Evolutionary conservation across 257 asterid species (phyloP).

Genomic region (Nemophila menziesii): DNA sequence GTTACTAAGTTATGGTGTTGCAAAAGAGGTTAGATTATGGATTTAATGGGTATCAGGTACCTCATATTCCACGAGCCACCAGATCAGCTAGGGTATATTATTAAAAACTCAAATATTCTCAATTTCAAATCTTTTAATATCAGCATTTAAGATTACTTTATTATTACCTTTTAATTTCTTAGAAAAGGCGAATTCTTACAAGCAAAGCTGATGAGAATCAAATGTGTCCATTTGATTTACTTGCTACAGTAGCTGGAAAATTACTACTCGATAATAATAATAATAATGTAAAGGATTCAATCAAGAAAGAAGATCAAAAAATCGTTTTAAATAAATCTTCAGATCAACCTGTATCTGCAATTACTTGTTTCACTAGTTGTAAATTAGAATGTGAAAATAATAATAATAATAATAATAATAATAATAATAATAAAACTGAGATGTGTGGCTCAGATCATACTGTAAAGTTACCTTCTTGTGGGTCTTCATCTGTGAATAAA

Average conservation of each 20-base stretch:
- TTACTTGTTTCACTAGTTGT: conserved; percentile 64
- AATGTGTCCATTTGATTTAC: conserved; percentile 70
- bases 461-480: conserved; percentile 49
- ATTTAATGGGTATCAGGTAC: conserved; percentile 69
- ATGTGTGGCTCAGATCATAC: too few relatives aligned
- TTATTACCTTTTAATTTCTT: conserved; percentile 16
- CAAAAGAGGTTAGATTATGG: conserved; percentile 79
- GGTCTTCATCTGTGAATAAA: conserved; percentile 34
- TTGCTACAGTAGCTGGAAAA: conserved; percentile 85
- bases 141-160: too few relatives aligned
- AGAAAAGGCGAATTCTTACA: conserved; percentile 57
- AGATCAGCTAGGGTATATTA: conserved; percentile 70
- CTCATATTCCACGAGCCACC: conserved; percentile 83
- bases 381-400: too few relatives aligned
- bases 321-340: conserved; percentile 25
- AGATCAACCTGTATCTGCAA: conserved; percentile 49
- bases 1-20: conserved; percentile 72
- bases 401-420: too few relatives aligned
- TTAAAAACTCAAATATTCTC: neutral
- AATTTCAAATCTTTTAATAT: too few relatives aligned
- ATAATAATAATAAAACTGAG: too few relatives aligned
- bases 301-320: conserved; percentile 36
- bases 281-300: conserved; percentile 30
- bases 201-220: conserved; percentile 44
- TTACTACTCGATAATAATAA: conserved; percentile 40